Evolutionary conservation across 805 yeast genomes (phyloP).

Genomic region (Kodamaea fukazawae): DNA sequence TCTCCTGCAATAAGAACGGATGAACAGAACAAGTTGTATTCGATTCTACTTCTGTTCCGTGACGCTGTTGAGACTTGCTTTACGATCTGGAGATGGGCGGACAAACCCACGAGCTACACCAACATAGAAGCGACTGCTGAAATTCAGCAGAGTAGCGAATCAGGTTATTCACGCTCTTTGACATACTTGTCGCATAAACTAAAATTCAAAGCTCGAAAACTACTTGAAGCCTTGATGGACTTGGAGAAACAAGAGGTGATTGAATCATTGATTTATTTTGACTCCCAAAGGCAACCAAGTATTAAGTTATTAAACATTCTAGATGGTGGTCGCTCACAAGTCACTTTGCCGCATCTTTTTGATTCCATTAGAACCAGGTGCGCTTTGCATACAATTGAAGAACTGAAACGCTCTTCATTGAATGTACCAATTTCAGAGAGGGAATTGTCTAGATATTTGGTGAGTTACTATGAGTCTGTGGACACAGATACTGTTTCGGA

Average conservation of each 20-base stretch:
- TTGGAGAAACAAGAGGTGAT: conserved; percentile 72
- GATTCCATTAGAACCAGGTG: conserved; percentile 52
- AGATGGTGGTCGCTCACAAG: conserved; percentile 79
- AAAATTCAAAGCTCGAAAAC: conserved; percentile 64
- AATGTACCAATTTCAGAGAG: conserved; percentile 45
- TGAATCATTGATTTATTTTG: conserved; percentile 56
- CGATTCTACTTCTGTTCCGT: conserved; percentile 62
- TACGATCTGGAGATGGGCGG: conserved; percentile 72
- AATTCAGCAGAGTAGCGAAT: too few species aligned
- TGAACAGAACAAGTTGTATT: conserved; percentile 51
- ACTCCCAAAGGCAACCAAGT: conserved; percentile 13
- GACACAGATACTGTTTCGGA: conserved; percentile 81
- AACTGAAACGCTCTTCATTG: conserved; percentile 43
- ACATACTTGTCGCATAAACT: conserved; percentile 50
- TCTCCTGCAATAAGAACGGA: conserved; percentile 52
- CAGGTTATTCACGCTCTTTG: conserved; percentile 20
- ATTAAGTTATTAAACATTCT: conserved; percentile 70
- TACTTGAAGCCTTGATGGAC: conserved; percentile 61
- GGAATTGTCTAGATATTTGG: conserved; percentile 51
- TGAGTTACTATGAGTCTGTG: conserved; percentile 59
- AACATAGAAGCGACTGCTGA: conserved; percentile 9
- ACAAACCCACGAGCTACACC: conserved; percentile 22
- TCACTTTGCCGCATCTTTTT: conserved; percentile 67
- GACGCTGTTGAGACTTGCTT: conserved; percentile 55
- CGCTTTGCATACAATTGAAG: conserved; percentile 29